A percentile compares a stretch with the other conserved stretches of the same genome.
phyloP scores from a whole-genome alignment of 805 yeast genomes.

The Lachancea quebecensis region DNA sequence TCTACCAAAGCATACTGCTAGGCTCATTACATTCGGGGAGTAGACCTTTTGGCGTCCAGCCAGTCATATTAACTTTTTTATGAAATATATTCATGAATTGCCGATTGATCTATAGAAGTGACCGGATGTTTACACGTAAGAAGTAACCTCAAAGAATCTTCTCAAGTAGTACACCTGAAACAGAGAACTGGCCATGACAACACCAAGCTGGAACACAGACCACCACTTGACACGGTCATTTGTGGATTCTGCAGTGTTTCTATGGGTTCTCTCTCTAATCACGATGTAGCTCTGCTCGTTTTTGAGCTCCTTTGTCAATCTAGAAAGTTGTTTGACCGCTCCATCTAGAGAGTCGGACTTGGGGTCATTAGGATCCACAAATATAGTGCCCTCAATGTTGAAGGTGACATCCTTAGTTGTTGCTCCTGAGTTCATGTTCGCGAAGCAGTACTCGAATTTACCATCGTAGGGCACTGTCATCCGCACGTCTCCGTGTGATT shows the following conservation, averaged over 20 bases:
- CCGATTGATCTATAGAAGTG: not conserved
- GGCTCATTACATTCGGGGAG: too few species aligned
- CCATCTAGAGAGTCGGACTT: slow-evolving; percentile 74
- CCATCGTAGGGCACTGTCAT: slow-evolving; percentile 63
- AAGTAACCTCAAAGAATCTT: slow-evolving; percentile 91
- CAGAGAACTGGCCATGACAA: slow-evolving; percentile 77
- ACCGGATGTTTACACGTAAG: slow-evolving; percentile 50
- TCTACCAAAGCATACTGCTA: too few species aligned
- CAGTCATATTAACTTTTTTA: too few species aligned
- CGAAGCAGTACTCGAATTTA: slow-evolving; percentile 80
- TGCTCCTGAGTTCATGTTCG: slow-evolving; percentile 69
- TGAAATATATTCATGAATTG: not conserved
- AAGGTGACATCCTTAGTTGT: slow-evolving; percentile 87
- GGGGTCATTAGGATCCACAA: slow-evolving; percentile 72
- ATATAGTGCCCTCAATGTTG: slow-evolving; percentile 89
- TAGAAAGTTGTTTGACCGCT: slow-evolving; percentile 68
- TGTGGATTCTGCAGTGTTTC: slow-evolving; percentile 97
- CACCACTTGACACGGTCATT: slow-evolving; percentile 97
- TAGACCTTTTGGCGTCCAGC: too few species aligned
- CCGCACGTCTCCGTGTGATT: slow-evolving; percentile 75
- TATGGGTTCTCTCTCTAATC: slow-evolving; percentile 92
- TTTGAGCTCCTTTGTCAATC: slow-evolving; percentile 76
- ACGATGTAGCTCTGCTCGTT: slow-evolving; percentile 89
- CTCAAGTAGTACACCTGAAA: slow-evolving; percentile 93
- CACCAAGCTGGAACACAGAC: slow-evolving; percentile 85